Evolutionary conservation across 805 yeast species (phyloP).

Genomic region (Dipodascus albidus): DNA sequence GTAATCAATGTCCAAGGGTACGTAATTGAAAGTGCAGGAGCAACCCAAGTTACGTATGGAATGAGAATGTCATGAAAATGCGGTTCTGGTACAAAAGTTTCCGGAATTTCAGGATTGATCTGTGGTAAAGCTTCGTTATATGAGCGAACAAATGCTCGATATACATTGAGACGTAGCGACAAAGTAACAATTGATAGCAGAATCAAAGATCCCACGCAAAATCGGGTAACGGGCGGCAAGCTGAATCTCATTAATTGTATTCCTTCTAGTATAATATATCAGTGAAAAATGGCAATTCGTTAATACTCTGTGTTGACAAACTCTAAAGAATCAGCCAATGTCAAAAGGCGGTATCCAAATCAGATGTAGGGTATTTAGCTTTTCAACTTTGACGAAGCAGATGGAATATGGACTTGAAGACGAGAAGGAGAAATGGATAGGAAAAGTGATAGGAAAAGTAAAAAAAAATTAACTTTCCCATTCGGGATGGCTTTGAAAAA

Average conservation of each 20-base stretch:
- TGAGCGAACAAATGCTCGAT: conserved; percentile 17
- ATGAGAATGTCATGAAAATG: conserved; percentile 37
- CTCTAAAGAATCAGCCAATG: too few relatives aligned
- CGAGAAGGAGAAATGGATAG: background rate
- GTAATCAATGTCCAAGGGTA: conserved; percentile 44
- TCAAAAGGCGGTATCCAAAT: too few relatives aligned
- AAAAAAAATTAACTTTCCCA: too few relatives aligned
- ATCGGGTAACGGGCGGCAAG: conserved; percentile 27
- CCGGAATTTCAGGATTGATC: background rate
- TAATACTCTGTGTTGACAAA: too few relatives aligned
- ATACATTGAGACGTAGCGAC: conserved; percentile 24
- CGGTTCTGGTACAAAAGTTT: conserved; percentile 17
- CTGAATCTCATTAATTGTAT: background rate
- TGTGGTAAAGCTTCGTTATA: background rate
- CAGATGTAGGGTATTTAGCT: too few relatives aligned
- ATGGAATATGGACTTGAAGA: too few relatives aligned
- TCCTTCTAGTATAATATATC: background rate
- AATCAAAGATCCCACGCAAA: conserved; percentile 16
- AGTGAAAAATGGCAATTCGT: background rate
- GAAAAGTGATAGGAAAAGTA: background rate
- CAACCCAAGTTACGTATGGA: conserved; percentile 38
- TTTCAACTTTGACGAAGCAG: too few relatives aligned
- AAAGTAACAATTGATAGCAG: conserved; percentile 19
- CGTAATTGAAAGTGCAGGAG: conserved; percentile 19
- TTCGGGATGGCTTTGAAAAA: too few relatives aligned